These are phyloP conservation scores for Botrytis medusae DNA, from an alignment of 2,329 filamentous ascomycete genomes.

Conservation along the genomic window DNA sequence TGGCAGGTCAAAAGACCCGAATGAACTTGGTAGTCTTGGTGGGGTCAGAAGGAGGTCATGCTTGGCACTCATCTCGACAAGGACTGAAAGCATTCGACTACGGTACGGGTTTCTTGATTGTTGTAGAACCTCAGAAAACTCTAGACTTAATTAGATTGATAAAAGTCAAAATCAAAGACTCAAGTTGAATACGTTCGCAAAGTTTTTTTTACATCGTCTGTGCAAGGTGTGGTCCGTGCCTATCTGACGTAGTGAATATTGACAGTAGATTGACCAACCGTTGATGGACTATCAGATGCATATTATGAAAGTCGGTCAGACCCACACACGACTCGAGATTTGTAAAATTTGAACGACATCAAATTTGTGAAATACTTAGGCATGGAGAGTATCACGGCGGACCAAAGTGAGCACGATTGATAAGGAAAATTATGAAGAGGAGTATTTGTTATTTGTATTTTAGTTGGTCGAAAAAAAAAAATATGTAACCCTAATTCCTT, in stretches of 20 bases:
- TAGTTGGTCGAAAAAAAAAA: slow-evolving; percentile 18
- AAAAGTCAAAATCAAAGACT: not conserved
- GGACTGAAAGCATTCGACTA: not conserved
- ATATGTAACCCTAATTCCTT: slow-evolving; percentile 15
- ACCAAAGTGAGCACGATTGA: not conserved
- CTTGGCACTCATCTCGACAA: not conserved
- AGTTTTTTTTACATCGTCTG: not conserved
- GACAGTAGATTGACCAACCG: not conserved
- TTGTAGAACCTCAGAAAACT: not conserved
- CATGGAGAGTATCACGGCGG: not conserved
- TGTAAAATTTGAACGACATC: not conserved
- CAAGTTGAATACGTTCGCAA: not conserved
- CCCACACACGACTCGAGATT: not conserved
- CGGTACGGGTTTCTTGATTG: not conserved
- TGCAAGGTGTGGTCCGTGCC: not conserved
- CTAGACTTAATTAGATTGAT: not conserved
- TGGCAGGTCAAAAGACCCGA: not conserved
- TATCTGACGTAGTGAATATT: not conserved
- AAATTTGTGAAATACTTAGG: not conserved
- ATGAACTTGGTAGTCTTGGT: not conserved
- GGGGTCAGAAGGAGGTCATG: not conserved
- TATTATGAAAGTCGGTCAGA: not conserved
- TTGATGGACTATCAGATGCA: not conserved
- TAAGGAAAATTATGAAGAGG: slow-evolving; percentile 25
- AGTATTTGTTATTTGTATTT: slow-evolving; percentile 27